Evolutionary conservation across 2,329 filamentous ascomycete species (phyloP).

Genomic region (Albophoma yamanashiensis): DNA sequence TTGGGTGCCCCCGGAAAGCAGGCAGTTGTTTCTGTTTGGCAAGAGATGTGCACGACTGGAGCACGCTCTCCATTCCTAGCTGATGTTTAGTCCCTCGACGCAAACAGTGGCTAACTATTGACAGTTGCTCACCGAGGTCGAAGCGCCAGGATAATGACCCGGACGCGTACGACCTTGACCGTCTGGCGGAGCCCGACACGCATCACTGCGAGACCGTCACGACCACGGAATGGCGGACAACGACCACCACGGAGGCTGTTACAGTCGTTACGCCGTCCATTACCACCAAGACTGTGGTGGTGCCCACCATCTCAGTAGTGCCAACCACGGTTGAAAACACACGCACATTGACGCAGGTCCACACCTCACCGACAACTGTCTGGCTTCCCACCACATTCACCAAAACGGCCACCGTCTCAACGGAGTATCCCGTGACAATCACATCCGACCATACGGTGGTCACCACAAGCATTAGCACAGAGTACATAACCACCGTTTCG

Average conservation of each 20-base stretch:
- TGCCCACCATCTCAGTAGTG: constrained; percentile 3
- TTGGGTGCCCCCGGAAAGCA: neutral
- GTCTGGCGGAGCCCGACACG: neutral
- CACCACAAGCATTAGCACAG: constrained; percentile 5
- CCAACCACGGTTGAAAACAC: constrained; percentile 5
- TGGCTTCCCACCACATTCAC: constrained; percentile 8
- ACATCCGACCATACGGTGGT: constrained; percentile 7
- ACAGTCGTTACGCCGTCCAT: constrained; percentile 5
- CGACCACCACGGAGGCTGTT: constrained; percentile 6
- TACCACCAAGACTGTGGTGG: constrained; percentile 6
- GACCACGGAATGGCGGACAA: constrained; percentile 11
- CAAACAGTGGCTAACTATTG: neutral
- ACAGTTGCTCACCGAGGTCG: constrained; percentile 3
- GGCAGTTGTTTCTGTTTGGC: neutral
- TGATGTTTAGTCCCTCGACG: neutral
- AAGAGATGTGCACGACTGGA: neutral
- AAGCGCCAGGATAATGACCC: neutral
- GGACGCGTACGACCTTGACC: no score
- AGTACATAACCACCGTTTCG: constrained; percentile 4
- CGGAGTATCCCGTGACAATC: constrained; percentile 6
- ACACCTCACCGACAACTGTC: constrained; percentile 5
- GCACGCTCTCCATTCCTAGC: no score
- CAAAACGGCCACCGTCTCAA: constrained; percentile 4
- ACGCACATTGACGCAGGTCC: constrained; percentile 1
- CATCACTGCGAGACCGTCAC: constrained; percentile 7